Base-by-base conservation (phyloP, 2,329 filamentous ascomycete genomes). In the Colletotrichum camelliae region DNA sequence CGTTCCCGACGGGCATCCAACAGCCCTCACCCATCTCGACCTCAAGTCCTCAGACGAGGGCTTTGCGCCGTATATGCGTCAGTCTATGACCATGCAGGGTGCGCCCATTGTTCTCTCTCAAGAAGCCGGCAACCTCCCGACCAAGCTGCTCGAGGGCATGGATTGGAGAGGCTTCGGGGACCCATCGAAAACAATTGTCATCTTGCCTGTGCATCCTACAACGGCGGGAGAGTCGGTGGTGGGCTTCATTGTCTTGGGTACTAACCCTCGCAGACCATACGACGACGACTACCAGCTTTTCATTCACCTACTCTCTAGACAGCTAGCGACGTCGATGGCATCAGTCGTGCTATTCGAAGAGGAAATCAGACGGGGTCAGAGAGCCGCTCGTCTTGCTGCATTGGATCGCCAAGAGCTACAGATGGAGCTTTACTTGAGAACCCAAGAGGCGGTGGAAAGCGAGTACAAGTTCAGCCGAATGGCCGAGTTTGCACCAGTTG, bases 311-410 rank as follows among this genome's bases (percentile, higher is more conserved):
- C 85, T 96, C 7, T 93, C 92, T 62, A 90, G 94, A 27, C 95
- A 96, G 81, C 87, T 96, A 10, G 94, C 93, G 10, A 96, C 94
- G 0, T 95, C 94, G 0, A 89, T 96, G 82, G 94, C 94, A 2
- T 96, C 94, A 0, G 94, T 96, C 1, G 94, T 96, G 0, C 84
- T 97, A 2, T 96, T 96, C 74, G 94, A 96, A 81, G 94, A 96
- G 78, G 95, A 97, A 81, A 96, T 96, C 77, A 91, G 90, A 74
- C 89, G 94, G 76, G 93, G 94, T 1, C 93, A 95, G 82, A 90
- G 89, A 79, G 94, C 94, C 2, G 95, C 94, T 24, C 92, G 91
- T 71, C 87, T 96, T 39, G 95, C 95, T 12, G 94, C 94, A 3
- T 86, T 94, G 76, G 94, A 97, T 82, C 92, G 93, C 3, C 94